Evolutionary conservation across 2,329 filamentous ascomycete species (phyloP).

Genomic region (Colletotrichum aenigma): DNA sequence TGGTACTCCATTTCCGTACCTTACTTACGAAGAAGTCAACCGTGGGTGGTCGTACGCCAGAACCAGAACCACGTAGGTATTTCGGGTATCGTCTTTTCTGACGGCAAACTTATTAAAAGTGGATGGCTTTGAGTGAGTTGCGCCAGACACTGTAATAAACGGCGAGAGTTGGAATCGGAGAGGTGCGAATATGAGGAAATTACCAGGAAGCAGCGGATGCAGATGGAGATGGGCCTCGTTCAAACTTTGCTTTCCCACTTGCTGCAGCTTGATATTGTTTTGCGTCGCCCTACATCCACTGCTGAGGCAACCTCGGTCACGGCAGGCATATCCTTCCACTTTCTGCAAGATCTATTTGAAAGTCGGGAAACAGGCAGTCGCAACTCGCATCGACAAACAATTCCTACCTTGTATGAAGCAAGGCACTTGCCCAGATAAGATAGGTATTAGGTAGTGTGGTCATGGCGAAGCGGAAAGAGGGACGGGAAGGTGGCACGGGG

Average conservation of each 20-base stretch:
- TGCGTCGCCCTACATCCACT: neutral
- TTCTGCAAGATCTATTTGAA: neutral
- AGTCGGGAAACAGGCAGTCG: neutral
- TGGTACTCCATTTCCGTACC: neutral
- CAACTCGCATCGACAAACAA: neutral
- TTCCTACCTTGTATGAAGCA: neutral
- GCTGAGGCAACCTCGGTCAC: neutral
- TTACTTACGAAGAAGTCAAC: neutral
- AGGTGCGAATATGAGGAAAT: neutral
- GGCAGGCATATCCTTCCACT: neutral
- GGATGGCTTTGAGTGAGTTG: neutral
- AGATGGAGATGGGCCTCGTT: neutral
- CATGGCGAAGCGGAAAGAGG: neutral
- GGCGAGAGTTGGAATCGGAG: neutral
- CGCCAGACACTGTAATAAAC: neutral
- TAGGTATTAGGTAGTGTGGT: neutral
- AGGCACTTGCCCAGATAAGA: neutral
- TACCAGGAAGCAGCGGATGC: neutral
- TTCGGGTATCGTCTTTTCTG: neutral
- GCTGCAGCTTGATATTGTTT: neutral
- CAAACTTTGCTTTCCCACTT: neutral
- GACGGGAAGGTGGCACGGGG: constrained; percentile 12
- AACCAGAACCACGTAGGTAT: neutral
- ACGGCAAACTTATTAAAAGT: neutral
- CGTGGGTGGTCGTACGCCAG: neutral